phyloP scores from a whole-genome alignment of 169 alveolate genomes.

The Plasmodium billcollinsi region DNA sequence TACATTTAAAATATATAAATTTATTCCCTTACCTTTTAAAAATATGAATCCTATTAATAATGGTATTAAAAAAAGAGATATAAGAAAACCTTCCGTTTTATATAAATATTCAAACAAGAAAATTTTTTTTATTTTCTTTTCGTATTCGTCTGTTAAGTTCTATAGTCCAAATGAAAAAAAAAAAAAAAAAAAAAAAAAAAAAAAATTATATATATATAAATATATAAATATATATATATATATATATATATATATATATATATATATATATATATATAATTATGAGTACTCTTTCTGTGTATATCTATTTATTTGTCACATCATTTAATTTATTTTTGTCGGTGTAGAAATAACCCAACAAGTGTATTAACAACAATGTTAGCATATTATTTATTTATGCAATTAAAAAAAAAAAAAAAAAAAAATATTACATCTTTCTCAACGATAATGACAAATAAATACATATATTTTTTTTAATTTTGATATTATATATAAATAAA shows the following conservation, averaged over 20 bases:
- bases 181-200: constrained; percentile 1
- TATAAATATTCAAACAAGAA: constrained; percentile 19
- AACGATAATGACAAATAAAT: no score
- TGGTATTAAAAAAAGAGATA: constrained; percentile 32
- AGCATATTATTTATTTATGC: no score
- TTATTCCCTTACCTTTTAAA: constrained; percentile 19
- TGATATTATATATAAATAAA: not conserved
- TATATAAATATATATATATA: not conserved
- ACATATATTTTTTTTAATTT: not conserved
- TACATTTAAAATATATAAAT: no score
- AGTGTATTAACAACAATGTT: no score
- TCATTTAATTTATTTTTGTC: no score
- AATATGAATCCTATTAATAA: constrained; percentile 5
- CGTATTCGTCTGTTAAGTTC: constrained; percentile 33
- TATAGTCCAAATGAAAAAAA: not conserved
- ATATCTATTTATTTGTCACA: no score
- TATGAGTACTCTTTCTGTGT: no score
- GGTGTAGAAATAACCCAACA: no score
- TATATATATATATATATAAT: not conserved
- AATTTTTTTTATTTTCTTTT: constrained; percentile 22
- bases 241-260: not conserved
- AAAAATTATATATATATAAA: not conserved
- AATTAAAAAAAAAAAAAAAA: no score
- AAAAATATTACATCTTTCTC: no score
- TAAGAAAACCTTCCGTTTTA: constrained; percentile 30